These are phyloP conservation scores for Jimgerdemannia lactiflua DNA, from an alignment of 192 early-diverging fungal species.

Conservation along the genomic window DNA sequence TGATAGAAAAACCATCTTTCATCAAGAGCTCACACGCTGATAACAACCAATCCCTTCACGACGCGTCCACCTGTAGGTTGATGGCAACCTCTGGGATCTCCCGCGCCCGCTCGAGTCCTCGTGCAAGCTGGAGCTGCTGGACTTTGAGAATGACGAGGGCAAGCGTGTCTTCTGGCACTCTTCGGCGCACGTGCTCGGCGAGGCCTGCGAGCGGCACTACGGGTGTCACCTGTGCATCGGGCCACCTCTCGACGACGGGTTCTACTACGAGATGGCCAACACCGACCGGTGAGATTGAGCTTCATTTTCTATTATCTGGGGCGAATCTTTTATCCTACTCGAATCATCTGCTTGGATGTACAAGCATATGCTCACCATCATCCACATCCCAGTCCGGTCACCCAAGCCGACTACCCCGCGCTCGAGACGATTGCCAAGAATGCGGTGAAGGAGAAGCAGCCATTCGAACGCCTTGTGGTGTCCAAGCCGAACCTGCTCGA, in stretches of 20 bases:
- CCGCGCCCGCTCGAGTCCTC: constrained; percentile 80
- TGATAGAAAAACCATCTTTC: background rate
- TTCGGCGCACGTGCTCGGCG: constrained; percentile 94
- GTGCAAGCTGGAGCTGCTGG: constrained; percentile 83
- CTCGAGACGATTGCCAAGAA: constrained; percentile 87
- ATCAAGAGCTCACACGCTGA: background rate
- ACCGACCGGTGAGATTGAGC: constrained; percentile 49
- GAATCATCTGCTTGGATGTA: background rate
- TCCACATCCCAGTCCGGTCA: constrained; percentile 54
- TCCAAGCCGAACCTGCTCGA: constrained; percentile 88
- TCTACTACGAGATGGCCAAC: constrained; percentile 93
- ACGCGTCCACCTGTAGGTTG: constrained; percentile 26
- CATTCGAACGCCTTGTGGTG: constrained; percentile 86
- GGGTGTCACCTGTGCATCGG: constrained; percentile 97
- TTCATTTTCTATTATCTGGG: background rate
- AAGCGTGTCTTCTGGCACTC: constrained; percentile 99
- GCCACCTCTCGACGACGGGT: constrained; percentile 94
- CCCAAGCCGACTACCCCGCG: constrained; percentile 77
- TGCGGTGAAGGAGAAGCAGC: constrained; percentile 94
- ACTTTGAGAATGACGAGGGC: constrained; percentile 93
- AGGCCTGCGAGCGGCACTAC: constrained; percentile 97
- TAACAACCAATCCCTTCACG: background rate
- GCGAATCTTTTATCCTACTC: background rate
- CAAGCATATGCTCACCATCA: no score
- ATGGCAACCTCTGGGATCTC: constrained; percentile 89